These are phyloP conservation scores for Colletotrichum somersetense DNA, from an alignment of 2,329 filamentous ascomycete species.

Conservation along the genomic window DNA sequence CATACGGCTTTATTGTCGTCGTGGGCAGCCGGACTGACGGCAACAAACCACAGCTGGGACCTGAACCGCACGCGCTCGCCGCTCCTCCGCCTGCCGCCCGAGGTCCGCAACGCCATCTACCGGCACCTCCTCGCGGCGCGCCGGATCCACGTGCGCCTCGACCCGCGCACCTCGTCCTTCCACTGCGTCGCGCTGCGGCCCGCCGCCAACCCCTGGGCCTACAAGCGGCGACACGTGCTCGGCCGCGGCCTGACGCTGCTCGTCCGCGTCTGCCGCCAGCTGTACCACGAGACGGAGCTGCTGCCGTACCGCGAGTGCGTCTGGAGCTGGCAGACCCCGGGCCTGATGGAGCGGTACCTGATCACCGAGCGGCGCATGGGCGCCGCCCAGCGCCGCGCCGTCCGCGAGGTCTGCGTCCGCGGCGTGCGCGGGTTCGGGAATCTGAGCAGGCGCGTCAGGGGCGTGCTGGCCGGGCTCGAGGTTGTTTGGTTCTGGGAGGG, in stretches of 20 bases:
- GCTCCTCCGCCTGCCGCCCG: conserved; percentile 45
- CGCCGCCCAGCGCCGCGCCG: conserved; percentile 48
- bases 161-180: conserved; percentile 46
- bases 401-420: conserved; percentile 47
- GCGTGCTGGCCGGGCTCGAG: conserved; percentile 48
- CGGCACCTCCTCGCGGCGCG: conserved; percentile 43
- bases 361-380: conserved; percentile 49
- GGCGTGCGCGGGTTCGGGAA: conserved; percentile 40
- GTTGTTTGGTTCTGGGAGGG: conserved; percentile 42
- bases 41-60: conserved; percentile 26
- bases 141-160: conserved; percentile 44
- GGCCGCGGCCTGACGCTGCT: conserved; percentile 49
- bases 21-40: not conserved
- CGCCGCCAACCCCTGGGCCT: conserved; percentile 49
- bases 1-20: too few species aligned
- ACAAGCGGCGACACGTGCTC: conserved; percentile 2
- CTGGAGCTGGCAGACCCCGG: conserved; percentile 51
- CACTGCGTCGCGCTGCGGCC: conserved; percentile 47
- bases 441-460: conserved; percentile 46
- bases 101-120: conserved; percentile 47
- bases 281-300: conserved; percentile 52
- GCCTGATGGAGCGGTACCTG: conserved; percentile 52
- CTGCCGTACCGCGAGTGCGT: conserved; percentile 51
- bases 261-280: conserved; percentile 52
- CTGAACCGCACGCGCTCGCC: conserved; percentile 30